These are phyloP conservation scores for Colletotrichum trifolii DNA, from an alignment of 2,329 filamentous ascomycete genomes.

Conservation along the genomic window DNA sequence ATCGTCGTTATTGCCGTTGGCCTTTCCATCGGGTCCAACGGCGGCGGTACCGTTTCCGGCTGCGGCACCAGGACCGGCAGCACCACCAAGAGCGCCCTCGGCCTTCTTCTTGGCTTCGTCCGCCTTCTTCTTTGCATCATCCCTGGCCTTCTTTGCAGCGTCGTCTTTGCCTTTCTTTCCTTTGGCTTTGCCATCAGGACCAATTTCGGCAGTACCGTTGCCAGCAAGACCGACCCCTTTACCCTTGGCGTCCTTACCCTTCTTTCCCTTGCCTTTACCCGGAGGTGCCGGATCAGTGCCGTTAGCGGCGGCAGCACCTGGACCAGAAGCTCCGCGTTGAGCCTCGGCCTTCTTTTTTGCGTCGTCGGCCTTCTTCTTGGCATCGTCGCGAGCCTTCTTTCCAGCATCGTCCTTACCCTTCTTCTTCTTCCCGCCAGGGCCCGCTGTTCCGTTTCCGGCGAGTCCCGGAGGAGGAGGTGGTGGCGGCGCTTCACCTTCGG, in stretches of 20 bases:
- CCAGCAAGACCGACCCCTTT: background rate
- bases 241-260: constrained; percentile 8
- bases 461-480: constrained; percentile 2
- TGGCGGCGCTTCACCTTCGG: background rate
- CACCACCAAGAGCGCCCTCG: background rate
- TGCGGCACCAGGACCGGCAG: constrained; percentile 10
- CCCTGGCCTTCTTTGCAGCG: background rate
- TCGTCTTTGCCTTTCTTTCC: constrained; percentile 13
- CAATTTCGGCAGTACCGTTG: background rate
- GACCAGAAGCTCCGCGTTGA: background rate
- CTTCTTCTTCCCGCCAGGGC: constrained; percentile 5
- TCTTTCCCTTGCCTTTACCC: constrained; percentile 11
- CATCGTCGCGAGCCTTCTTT: constrained; percentile 22
- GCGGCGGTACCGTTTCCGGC: constrained; percentile 16
- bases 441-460: constrained; percentile 2
- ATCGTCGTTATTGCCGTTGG: constrained; percentile 4
- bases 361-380: constrained; percentile 18
- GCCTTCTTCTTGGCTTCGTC: constrained; percentile 11
- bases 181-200: background rate
- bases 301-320: constrained; percentile 1
- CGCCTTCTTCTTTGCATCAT: constrained; percentile 20
- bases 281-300: background rate
- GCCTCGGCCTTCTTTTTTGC: constrained; percentile 23
- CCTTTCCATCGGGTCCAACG: constrained; percentile 1
- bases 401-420: constrained; percentile 21